Conservation (phyloP, 202 grass and related monocot species). For the Dendrocalamus latiflorus region DNA sequence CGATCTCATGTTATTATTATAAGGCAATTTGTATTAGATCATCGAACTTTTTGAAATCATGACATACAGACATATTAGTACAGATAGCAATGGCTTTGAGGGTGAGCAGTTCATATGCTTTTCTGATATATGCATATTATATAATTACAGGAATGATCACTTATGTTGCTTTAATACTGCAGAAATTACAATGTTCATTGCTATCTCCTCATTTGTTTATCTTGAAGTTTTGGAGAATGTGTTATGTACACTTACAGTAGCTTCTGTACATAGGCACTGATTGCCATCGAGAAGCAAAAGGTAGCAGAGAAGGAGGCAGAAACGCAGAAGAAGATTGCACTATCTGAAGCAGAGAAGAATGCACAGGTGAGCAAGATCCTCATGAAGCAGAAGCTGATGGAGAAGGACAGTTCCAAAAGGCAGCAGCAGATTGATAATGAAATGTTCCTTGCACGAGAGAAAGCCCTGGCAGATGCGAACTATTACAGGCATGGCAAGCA, state of each 20-base stretch:
- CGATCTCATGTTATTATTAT: background rate
- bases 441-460: slow-evolving; percentile 88
- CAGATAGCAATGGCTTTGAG: background rate
- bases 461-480: slow-evolving; percentile 72
- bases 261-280: slow-evolving; percentile 53
- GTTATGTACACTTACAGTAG: background rate
- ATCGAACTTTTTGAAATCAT: slow-evolving; percentile 15
- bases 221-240: slow-evolving; percentile 7
- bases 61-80: background rate
- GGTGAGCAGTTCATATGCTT: background rate
- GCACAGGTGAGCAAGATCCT: slow-evolving; percentile 93
- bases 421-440: slow-evolving; percentile 94
- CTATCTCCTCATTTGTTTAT: background rate
- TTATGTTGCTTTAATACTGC: background rate
- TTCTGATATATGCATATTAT: slow-evolving; percentile 3
- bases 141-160: background rate
- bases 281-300: slow-evolving; percentile 94
- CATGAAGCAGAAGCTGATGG: slow-evolving; percentile 94
- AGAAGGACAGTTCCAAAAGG: slow-evolving; percentile 83
- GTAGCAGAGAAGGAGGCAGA: slow-evolving; percentile 97
- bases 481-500: slow-evolving; percentile 58
- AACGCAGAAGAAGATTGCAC: slow-evolving; percentile 94
- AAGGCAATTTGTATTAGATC: background rate
- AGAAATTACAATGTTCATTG: background rate
- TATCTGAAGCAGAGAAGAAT: slow-evolving; percentile 97